phyloP scores from a whole-genome alignment of 208 protist genomes.

The Leishmania gerbilli region DNA sequence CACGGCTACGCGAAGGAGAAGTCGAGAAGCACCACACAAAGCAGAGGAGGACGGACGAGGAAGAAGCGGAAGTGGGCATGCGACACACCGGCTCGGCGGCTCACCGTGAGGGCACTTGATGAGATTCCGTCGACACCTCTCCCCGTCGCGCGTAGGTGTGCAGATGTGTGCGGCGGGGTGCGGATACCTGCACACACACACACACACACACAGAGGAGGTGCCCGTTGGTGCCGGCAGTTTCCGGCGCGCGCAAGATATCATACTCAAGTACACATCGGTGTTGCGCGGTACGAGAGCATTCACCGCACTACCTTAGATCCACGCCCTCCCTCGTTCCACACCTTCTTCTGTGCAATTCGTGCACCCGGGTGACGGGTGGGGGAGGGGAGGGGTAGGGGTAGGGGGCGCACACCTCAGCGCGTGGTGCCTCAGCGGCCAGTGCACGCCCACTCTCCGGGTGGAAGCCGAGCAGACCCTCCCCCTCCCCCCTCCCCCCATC shows the following conservation, averaged over 20 bases:
- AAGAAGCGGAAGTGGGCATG: neutral
- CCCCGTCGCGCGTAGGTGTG: no score
- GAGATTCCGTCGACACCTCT: no score
- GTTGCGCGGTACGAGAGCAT: neutral
- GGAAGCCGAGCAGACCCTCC: neutral
- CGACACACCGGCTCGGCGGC: no score
- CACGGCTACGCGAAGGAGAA: no score
- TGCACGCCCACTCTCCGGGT: neutral
- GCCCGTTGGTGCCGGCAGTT: neutral
- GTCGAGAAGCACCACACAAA: neutral
- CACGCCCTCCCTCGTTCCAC: neutral
- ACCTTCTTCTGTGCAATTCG: neutral
- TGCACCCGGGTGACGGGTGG: neutral
- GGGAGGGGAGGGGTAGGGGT: no score
- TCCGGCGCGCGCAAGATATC: neutral
- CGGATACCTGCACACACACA: no score
- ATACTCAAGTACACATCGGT: neutral
- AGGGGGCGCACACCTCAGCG: neutral
- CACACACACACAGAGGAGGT: neutral
- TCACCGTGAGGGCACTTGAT: no score
- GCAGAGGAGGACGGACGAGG: neutral
- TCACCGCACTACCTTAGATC: neutral
- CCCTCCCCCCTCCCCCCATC: neutral
- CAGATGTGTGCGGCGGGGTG: no score
- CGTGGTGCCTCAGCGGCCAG: neutral